Percentiles rank a stretch among this genome's conserved stretches.
phyloP scores from a whole-genome alignment of 1,139 yeast genomes.

The Martiniozyma asiatica region DNA sequence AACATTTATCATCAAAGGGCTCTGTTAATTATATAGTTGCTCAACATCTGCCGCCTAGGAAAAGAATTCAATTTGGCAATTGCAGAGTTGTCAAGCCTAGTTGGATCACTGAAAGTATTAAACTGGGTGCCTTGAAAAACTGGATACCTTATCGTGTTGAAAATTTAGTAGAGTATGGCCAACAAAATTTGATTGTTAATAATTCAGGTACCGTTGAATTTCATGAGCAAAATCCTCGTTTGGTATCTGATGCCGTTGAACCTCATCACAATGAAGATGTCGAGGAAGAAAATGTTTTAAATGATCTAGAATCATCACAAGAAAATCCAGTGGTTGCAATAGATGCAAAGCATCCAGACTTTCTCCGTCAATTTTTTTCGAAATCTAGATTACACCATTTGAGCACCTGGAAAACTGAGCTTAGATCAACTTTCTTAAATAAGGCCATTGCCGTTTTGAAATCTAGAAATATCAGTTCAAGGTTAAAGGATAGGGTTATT shows the following conservation, averaged over 20 bases:
- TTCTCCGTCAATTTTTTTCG: slow-evolving; percentile 57
- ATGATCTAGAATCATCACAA: slow-evolving; percentile 6
- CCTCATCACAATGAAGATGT: slow-evolving; percentile 4
- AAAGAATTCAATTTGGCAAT: slow-evolving; percentile 49
- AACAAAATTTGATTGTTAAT: slow-evolving; percentile 3
- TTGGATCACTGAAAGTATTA: slow-evolving; percentile 68
- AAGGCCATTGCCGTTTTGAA: slow-evolving; percentile 24
- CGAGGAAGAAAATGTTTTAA: slow-evolving; percentile 7
- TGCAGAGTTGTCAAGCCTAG: slow-evolving; percentile 70
- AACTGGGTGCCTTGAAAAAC: slow-evolving; percentile 33
- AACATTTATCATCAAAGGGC: slow-evolving; percentile 56
- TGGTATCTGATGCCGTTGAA: slow-evolving; percentile 1
- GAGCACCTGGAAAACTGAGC: slow-evolving; percentile 75
- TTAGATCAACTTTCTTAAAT: slow-evolving; percentile 47
- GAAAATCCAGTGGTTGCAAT: slow-evolving; percentile 14
- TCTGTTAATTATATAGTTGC: slow-evolving; percentile 81
- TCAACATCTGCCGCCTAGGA: slow-evolving; percentile 64
- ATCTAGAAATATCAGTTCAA: slow-evolving; percentile 4
- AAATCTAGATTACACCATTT: slow-evolving; percentile 81
- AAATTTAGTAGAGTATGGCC: slow-evolving; percentile 10
- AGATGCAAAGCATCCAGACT: slow-evolving; percentile 72
- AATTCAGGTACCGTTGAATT: slow-evolving; percentile 1
- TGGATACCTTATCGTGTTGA: slow-evolving; percentile 59
- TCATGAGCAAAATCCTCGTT: not conserved
- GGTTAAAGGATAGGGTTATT: slow-evolving; percentile 24